Evolutionary conservation across 2,329 filamentous ascomycete genomes (phyloP).

Genomic region (Madurella fahalii): DNA sequence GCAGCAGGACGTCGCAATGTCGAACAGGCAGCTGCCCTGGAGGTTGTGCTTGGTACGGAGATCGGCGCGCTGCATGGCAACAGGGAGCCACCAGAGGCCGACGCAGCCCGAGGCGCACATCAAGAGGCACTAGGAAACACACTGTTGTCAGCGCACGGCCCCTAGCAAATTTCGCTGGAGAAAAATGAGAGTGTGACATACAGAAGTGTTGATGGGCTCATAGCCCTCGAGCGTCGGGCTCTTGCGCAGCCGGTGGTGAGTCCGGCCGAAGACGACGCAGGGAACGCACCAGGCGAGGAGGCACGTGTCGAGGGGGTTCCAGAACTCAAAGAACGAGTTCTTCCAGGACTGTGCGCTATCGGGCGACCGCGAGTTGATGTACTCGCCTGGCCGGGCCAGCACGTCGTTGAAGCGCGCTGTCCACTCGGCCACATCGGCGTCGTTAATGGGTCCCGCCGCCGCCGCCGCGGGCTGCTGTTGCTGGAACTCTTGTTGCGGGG

Average conservation of each 20-base stretch:
- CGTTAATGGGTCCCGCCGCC: constrained; percentile 36
- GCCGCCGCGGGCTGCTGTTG: constrained; percentile 19
- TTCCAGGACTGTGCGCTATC: constrained; percentile 37
- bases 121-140: constrained; percentile 34
- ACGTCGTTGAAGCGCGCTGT: constrained; percentile 41
- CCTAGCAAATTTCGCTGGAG: neutral
- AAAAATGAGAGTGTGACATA: constrained; percentile 28
- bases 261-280: constrained; percentile 48
- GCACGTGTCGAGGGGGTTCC: constrained; percentile 41
- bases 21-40: constrained; percentile 40
- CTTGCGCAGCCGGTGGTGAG: constrained; percentile 42
- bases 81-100: constrained; percentile 40
- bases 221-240: constrained; percentile 40
- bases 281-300: constrained; percentile 44
- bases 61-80: constrained; percentile 43
- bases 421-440: constrained; percentile 43
- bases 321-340: constrained; percentile 42
- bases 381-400: constrained; percentile 39
- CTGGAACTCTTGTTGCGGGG: constrained; percentile 18
- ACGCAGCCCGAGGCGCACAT: constrained; percentile 39
- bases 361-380: constrained; percentile 41
- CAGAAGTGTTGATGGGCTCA: constrained; percentile 44
- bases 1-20: constrained; percentile 42
- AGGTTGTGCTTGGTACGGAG: constrained; percentile 44
- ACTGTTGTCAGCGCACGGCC: constrained; percentile 21